These are phyloP conservation scores for Fusarium staphyleae DNA, from an alignment of 2,329 filamentous ascomycete genomes.

Conservation along the genomic window DNA sequence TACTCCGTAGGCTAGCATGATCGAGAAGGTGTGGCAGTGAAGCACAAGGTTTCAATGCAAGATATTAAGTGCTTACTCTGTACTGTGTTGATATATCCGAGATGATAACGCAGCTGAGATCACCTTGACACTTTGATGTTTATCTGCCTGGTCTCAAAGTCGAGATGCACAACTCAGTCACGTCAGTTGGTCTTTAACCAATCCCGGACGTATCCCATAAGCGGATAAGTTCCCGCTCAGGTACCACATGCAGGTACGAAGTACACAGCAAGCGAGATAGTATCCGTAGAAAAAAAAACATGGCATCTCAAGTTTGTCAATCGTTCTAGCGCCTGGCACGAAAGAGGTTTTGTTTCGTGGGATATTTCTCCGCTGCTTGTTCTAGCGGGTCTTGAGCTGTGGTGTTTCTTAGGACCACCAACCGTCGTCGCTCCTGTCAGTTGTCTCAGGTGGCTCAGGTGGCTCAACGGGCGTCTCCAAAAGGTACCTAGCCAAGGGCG, in stretches of 20 bases:
- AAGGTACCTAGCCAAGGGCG: background rate
- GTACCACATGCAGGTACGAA: conserved; percentile 23
- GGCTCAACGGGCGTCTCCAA: conserved; percentile 3
- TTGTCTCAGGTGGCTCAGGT: conserved; percentile 29
- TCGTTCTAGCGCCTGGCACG: conserved; percentile 6
- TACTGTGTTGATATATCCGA: conserved; percentile 5
- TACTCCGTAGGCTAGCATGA: too few species aligned
- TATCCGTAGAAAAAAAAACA: too few species aligned
- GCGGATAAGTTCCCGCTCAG: conserved; percentile 22
- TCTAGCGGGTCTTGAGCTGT: conserved; percentile 17
- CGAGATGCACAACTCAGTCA: too few species aligned
- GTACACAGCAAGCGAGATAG: conserved; percentile 7
- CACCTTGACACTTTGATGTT: background rate
- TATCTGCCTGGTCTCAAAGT: too few species aligned
- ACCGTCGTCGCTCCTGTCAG: conserved; percentile 28
- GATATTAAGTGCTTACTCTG: background rate
- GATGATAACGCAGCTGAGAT: background rate
- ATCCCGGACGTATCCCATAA: conserved; percentile 19
- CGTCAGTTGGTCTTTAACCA: conserved; percentile 1
- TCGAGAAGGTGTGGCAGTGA: conserved; percentile 5
- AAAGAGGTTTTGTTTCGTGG: conserved; percentile 31
- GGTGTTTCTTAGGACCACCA: conserved; percentile 17
- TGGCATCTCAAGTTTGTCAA: conserved; percentile 4
- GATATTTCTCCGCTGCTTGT: conserved; percentile 28
- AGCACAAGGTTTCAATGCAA: conserved; percentile 22